These are phyloP conservation scores for Sequoia sempervirens DNA, from an alignment of 75 land plant genomes.

Conservation along the genomic window DNA sequence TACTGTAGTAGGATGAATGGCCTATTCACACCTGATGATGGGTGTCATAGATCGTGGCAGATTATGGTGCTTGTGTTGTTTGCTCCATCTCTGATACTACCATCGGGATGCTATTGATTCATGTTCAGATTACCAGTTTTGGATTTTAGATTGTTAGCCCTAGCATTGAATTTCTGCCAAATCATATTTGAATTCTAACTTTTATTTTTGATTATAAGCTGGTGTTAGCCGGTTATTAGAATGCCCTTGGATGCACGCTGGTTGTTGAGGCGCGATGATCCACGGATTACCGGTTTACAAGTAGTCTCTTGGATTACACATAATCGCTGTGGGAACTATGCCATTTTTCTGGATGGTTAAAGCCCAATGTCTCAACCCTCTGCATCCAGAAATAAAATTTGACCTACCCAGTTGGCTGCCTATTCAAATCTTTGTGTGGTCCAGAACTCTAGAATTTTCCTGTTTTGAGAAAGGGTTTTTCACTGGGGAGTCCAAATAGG, in stretches of 20 bases:
- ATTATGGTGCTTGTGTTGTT: not conserved
- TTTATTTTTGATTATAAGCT: not conserved
- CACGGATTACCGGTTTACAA: too few relatives aligned
- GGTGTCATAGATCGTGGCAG: not conserved
- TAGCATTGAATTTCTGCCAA: not conserved
- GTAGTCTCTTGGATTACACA: too few relatives aligned
- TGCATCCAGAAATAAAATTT: not conserved
- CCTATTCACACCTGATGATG: not conserved
- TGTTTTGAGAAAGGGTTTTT: too few relatives aligned
- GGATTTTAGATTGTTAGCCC: too few relatives aligned
- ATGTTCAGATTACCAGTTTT: not conserved
- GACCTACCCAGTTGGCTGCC: not conserved
- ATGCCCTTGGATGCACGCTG: not conserved
- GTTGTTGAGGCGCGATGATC: too few relatives aligned
- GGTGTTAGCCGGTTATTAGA: not conserved
- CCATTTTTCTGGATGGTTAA: not conserved
- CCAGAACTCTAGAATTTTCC: not conserved
- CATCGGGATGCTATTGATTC: not conserved
- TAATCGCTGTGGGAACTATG: not conserved
- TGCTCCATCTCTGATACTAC: not conserved
- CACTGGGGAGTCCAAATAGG: too few relatives aligned
- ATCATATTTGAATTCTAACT: not conserved
- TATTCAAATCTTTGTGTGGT: not conserved
- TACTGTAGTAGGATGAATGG: not conserved
- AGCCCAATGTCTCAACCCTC: not conserved